A percentile compares a stretch with the other conserved stretches of the same genome.
Evolutionary conservation across 2,329 filamentous ascomycete genomes (phyloP).

Genomic region (Colletotrichum aenigma): DNA sequence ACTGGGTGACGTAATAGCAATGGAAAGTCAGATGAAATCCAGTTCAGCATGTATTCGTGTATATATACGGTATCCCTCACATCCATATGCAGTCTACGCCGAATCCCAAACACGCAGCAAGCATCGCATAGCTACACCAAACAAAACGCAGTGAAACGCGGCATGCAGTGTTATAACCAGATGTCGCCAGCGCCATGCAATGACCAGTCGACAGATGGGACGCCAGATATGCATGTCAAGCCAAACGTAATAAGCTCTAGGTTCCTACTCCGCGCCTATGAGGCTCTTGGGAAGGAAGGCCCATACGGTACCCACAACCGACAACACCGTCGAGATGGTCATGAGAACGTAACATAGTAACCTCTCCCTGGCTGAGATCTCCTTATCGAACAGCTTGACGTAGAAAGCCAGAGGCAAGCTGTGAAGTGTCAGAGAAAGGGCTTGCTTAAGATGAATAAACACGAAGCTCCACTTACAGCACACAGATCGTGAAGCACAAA

Average conservation of each 20-base stretch:
- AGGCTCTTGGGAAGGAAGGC: slow-evolving; percentile 83
- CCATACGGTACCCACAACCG: slow-evolving; percentile 81
- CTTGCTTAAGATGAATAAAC: neutral
- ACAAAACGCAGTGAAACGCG: neutral
- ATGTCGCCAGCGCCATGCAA: neutral
- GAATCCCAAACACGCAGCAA: neutral
- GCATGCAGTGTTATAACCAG: neutral
- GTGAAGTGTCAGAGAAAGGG: neutral
- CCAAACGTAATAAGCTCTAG: neutral
- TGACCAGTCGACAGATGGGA: neutral
- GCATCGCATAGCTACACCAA: neutral
- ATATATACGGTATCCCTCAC: neutral
- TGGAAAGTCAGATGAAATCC: neutral
- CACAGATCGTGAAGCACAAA: slow-evolving; percentile 91
- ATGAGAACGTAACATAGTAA: slow-evolving; percentile 73
- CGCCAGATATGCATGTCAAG: neutral
- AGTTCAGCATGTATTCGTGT: neutral
- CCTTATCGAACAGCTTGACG: slow-evolving; percentile 82
- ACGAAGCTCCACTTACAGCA: slow-evolving; percentile 59
- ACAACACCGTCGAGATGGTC: slow-evolving; percentile 70
- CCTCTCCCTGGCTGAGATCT: slow-evolving; percentile 69
- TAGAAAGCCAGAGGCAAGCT: slow-evolving; percentile 84
- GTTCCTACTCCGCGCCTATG: slow-evolving; percentile 58
- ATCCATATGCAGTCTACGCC: neutral
- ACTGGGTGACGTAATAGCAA: neutral